Conservation (phyloP, 495 filamentous ascomycete genomes). For the Xylaria telfairii region DNA sequence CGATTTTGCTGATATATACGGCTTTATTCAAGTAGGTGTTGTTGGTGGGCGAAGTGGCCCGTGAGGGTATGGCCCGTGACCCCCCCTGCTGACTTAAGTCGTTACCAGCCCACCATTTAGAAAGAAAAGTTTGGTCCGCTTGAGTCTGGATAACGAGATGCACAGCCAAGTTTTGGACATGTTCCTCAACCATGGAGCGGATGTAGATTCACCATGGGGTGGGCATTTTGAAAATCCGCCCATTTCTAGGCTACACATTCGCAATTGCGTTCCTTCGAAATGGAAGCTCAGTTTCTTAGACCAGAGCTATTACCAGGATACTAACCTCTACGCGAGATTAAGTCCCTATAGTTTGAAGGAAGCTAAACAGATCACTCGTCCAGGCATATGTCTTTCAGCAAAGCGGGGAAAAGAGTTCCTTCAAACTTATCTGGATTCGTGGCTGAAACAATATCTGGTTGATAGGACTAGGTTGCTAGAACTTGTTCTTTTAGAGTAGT, state of each 20-base stretch:
- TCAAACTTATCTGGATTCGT: background rate
- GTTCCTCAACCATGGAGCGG: background rate
- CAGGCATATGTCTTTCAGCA: background rate
- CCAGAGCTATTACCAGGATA: background rate
- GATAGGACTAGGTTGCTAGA: background rate
- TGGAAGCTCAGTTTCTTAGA: background rate
- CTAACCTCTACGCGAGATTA: background rate
- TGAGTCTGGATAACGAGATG: background rate
- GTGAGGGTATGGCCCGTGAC: no score
- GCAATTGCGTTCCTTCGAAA: background rate
- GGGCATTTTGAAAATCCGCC: background rate
- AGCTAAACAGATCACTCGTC: background rate
- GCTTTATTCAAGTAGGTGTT: no score
- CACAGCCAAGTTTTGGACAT: background rate
- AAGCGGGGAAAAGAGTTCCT: background rate
- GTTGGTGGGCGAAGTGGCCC: no score
- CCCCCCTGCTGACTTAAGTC: no score
- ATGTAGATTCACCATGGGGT: background rate
- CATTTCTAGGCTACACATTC: background rate
- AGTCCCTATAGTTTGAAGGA: constrained; percentile 10
- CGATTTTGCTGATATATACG: no score
- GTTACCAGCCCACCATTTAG: no score
- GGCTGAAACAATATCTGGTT: background rate
- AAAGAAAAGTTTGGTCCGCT: background rate
- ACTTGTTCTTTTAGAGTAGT: background rate